Percentiles rank a stretch among this genome's conserved stretches.
phyloP scores from a whole-genome alignment of 495 filamentous ascomycete genomes.

The Peziza echinospora region DNA sequence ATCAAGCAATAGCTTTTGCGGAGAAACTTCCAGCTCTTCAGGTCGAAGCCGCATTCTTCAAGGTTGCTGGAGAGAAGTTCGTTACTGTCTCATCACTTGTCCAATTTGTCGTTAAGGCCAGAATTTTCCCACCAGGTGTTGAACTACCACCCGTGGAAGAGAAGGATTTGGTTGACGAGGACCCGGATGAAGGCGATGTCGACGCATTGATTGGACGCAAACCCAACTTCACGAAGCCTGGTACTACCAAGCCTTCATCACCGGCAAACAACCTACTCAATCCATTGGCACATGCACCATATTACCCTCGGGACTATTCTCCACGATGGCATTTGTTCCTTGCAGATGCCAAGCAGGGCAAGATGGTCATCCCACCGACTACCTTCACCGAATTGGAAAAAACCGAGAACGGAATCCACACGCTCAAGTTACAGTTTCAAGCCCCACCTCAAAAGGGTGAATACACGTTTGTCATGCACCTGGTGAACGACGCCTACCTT shows the following conservation, averaged over 20 bases:
- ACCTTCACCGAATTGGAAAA: slow-evolving; percentile 79
- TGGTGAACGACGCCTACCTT: slow-evolving; percentile 82
- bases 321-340: slow-evolving; percentile 87
- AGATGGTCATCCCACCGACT: slow-evolving; percentile 86
- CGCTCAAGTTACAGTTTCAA: slow-evolving; percentile 91
- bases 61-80: slow-evolving; percentile 81
- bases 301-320: slow-evolving; percentile 68
- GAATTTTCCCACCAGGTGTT: slow-evolving; percentile 72
- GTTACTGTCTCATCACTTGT: slow-evolving; percentile 87
- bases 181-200: slow-evolving; percentile 80
- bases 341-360: slow-evolving; percentile 76
- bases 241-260: slow-evolving; percentile 20
- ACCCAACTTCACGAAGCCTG: slow-evolving; percentile 36
- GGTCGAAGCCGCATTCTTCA: slow-evolving; percentile 94
- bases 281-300: slow-evolving; percentile 72
- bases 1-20: slow-evolving; percentile 48
- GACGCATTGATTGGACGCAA: slow-evolving; percentile 72
- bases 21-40: slow-evolving; percentile 60
- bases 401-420: slow-evolving; percentile 67
- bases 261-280: slow-evolving; percentile 35
- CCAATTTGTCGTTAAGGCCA: slow-evolving; percentile 84
- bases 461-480: slow-evolving; percentile 79
- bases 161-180: slow-evolving; percentile 67
- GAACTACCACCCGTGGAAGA: slow-evolving; percentile 52
- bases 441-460: slow-evolving; percentile 80